Conservation (phyloP, 208 protist species). For the Acanthamoeba lenticulata region DNA sequence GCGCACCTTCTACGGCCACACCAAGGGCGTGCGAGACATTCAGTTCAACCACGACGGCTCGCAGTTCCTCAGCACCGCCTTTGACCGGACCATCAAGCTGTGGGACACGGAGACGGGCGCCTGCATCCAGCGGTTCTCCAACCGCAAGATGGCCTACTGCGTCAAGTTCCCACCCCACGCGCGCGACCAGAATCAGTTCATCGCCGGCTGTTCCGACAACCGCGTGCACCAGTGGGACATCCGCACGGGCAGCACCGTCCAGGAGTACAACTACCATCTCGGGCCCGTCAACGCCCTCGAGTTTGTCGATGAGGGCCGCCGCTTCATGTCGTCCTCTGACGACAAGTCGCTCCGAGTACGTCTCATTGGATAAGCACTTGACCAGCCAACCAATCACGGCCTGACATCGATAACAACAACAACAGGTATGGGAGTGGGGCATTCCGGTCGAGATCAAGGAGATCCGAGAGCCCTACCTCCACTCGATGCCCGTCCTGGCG, state of each 20-base stretch:
- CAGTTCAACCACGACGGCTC: conserved; percentile 90
- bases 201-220: conserved; percentile 85
- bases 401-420: background rate
- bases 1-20: conserved; percentile 94
- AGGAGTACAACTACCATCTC: conserved; percentile 97
- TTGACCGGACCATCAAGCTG: conserved; percentile 87
- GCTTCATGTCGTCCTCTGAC: conserved; percentile 95
- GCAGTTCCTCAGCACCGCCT: conserved; percentile 92
- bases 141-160: conserved; percentile 85
- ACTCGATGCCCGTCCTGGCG: conserved; percentile 89
- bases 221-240: conserved; percentile 81
- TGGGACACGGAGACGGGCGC: conserved; percentile 96
- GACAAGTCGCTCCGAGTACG: conserved; percentile 94
- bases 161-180: conserved; percentile 87
- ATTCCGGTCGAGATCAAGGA: conserved; percentile 97
- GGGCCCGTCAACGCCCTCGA: conserved; percentile 95
- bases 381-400: background rate
- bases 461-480: conserved; percentile 95
- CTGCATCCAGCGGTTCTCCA: conserved; percentile 87
- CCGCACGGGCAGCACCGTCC: conserved; percentile 84
- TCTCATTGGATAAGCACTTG: too few species aligned
- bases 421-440: conserved; percentile 94
- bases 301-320: conserved; percentile 92
- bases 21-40: conserved; percentile 92
- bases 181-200: conserved; percentile 84